Conservation (phyloP, 1,284 basidiomycete genomes). For the Tetrapyrgos nigripes region DNA sequence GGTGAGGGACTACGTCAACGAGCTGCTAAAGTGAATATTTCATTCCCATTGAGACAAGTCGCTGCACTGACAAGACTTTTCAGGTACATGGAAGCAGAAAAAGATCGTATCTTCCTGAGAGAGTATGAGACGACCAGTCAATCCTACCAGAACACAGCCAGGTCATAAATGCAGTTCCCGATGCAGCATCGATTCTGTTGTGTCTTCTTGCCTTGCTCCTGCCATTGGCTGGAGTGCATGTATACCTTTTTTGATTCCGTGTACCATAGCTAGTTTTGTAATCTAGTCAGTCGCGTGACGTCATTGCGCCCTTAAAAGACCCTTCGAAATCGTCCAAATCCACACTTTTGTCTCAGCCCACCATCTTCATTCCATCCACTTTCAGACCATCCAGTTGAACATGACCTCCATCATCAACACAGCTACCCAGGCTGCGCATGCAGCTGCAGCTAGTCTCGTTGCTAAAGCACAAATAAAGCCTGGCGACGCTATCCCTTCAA, state of each 20-base stretch:
- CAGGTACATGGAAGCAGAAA: constrained; percentile 75
- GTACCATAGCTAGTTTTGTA: constrained; percentile 12
- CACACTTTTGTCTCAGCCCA: constrained; percentile 43
- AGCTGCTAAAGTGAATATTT: constrained; percentile 76
- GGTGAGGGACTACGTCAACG: constrained; percentile 90
- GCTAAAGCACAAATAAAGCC: constrained; percentile 53
- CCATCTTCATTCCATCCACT: not conserved
- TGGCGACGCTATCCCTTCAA: constrained; percentile 49
- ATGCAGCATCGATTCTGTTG: too few relatives aligned
- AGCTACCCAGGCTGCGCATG: constrained; percentile 59
- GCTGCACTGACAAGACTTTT: constrained; percentile 10
- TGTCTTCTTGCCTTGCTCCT: too few relatives aligned
- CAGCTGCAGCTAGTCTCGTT: constrained; percentile 56
- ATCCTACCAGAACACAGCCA: constrained; percentile 78
- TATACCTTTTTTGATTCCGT: constrained; percentile 5
- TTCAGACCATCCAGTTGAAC: constrained; percentile 17
- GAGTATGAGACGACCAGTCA: constrained; percentile 78
- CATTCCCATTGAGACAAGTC: not conserved
- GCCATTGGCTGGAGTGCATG: too few relatives aligned
- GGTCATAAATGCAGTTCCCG: constrained; percentile 49
- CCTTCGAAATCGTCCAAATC: constrained; percentile 60
- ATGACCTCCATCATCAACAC: constrained; percentile 57
- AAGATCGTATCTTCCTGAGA: constrained; percentile 68
- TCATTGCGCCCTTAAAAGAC: constrained; percentile 42
- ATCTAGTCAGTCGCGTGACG: constrained; percentile 1